Evolutionary conservation across 2,329 filamentous ascomycete species (phyloP).

Genomic region (Fusarium mangiferae): DNA sequence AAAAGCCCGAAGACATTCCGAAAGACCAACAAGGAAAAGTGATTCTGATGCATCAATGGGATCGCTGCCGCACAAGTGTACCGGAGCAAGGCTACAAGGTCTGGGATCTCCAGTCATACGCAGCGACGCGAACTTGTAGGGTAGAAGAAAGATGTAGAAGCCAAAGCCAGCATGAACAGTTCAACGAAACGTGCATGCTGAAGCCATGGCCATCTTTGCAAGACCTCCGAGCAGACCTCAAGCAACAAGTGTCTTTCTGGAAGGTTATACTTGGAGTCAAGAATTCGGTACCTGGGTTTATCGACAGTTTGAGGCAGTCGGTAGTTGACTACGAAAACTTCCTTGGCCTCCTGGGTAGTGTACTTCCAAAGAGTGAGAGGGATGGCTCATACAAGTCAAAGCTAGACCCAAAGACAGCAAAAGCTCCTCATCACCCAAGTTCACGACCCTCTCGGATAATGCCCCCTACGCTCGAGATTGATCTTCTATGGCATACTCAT

Average conservation of each 20-base stretch:
- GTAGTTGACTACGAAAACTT: background rate
- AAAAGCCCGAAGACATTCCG: rapidly evolving
- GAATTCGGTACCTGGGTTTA: rapidly evolving
- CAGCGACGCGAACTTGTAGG: background rate
- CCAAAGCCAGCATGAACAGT: background rate
- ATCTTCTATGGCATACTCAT: conserved; percentile 7
- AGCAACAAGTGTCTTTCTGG: background rate
- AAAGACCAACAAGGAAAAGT: background rate
- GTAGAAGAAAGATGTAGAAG: background rate
- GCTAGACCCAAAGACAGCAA: background rate
- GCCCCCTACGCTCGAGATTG: background rate
- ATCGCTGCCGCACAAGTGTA: background rate
- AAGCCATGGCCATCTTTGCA: background rate
- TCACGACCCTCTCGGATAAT: background rate
- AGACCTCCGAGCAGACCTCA: background rate
- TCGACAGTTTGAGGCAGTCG: rapidly evolving
- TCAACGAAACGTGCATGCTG: background rate
- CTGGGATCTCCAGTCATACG: background rate
- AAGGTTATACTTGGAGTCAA: background rate
- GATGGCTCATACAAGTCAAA: background rate
- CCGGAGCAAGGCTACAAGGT: background rate
- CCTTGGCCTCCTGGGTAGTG: background rate
- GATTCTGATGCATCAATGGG: background rate
- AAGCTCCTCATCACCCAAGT: rapidly evolving
- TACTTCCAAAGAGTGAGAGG: background rate